Conservation (phyloP, 2,329 filamentous ascomycete genomes). For the Colletotrichum gigasporum region DNA sequence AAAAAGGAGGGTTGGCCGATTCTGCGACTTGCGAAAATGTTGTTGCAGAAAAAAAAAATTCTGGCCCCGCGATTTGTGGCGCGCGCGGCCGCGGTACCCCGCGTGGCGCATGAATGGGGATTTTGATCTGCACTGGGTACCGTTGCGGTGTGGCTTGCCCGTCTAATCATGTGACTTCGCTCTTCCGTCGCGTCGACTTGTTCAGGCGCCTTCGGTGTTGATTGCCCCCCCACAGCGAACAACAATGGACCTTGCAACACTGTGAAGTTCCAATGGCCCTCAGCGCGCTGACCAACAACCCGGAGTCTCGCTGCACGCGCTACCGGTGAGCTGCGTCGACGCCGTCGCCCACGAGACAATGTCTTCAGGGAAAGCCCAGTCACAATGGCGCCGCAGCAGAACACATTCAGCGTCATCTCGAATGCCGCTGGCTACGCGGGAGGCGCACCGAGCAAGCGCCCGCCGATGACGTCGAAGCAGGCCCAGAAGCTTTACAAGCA, state of each 20-base stretch:
- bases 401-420: slow-evolving; percentile 55
- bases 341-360: neutral
- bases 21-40: slow-evolving; percentile 5
- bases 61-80: slow-evolving; percentile 33
- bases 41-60: slow-evolving; percentile 19
- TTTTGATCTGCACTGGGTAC: neutral
- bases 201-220: neutral
- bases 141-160: slow-evolving; percentile 5
- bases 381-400: slow-evolving; percentile 49
- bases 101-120: too few species aligned
- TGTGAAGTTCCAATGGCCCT: neutral
- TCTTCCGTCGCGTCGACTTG: slow-evolving; percentile 11
- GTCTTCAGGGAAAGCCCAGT: slow-evolving; percentile 8
- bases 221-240: slow-evolving; percentile 17
- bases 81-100: slow-evolving; percentile 10
- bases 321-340: neutral
- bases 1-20: neutral
- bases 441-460: slow-evolving; percentile 33
- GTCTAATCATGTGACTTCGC: neutral
- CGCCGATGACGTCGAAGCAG: slow-evolving; percentile 54
- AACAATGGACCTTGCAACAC: neutral
- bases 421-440: slow-evolving; percentile 36
- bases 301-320: too few species aligned
- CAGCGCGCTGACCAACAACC: neutral
- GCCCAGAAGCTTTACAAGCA: slow-evolving; percentile 49